Evolutionary conservation across 768 basidiomycete genomes (phyloP), one percentile per base, ranked within the genome.

Genomic region (Cystoderma amianthinum): DNA sequence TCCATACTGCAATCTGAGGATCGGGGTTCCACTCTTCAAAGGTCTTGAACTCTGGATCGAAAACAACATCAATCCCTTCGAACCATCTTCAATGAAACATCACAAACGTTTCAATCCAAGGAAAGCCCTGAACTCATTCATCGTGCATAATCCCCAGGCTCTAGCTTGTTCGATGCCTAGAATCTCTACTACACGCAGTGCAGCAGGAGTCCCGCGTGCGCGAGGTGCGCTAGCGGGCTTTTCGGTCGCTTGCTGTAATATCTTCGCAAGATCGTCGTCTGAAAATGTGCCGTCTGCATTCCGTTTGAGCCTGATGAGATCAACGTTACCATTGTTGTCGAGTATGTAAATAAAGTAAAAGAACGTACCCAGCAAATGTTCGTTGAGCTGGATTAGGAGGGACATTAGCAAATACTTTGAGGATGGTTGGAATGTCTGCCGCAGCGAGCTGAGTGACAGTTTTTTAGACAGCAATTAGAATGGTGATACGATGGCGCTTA

Each of bases 21-120:
- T n/a, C n/a, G n/a, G 67, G 58, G 45, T 71, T 76, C 76, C 76
- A 78, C n/a, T 78, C 74, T 47, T 71, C 67, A 43, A 78, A 78
- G 2, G 52, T 61, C 13, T 61, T 54, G 44, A 70, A 74, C 38
- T 60, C 68, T 68, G 37, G 5, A 41, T 18, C 38, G 21, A 32
- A 20, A 2, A 13, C 32, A 18, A 10, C 38, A 24, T 21, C 13
- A 38, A 39, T 43, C 41, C 6, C 15, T 13, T 36, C 5, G 2
- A 3, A 33, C n/a, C 15, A 9, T 11, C 25, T n/a, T 12, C 22
- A 34, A n/a, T 24, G 17, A 24, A 13, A 33, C 12, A 12, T 24
- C 25, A 55, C 61, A 10, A 24, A 65, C 68, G 56, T 51, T 67
- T 68, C 13, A 78, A 52, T 10, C 71, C 71, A 28, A 78, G 46